A percentile compares a stretch with the other conserved stretches of the same genome.
Conservation (phyloP, 371 early-diverging fungal species). For the Syncephalis fuscata region DNA sequence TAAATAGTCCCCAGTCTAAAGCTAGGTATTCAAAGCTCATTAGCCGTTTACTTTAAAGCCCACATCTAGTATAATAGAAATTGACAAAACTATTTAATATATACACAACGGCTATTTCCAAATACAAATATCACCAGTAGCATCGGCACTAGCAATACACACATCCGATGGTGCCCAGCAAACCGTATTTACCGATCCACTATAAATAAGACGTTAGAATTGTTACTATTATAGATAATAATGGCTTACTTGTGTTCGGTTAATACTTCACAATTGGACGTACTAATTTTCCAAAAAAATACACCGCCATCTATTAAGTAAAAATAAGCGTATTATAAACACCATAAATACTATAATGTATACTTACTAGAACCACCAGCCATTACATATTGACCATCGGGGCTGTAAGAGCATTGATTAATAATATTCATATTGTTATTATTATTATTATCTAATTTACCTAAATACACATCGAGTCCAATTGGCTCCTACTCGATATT, state of each 20-base stretch:
- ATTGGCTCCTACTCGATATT: slow-evolving; percentile 65
- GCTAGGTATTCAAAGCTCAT: too few species aligned
- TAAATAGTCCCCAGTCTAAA: too few species aligned
- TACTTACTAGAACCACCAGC: slow-evolving; percentile 52
- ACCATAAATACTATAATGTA: not conserved
- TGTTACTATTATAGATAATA: not conserved
- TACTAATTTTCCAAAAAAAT: slow-evolving; percentile 53
- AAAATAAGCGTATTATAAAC: not conserved
- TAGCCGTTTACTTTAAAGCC: too few species aligned
- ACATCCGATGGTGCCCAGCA: slow-evolving; percentile 42
- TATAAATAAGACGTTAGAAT: not conserved
- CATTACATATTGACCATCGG: slow-evolving; percentile 69
- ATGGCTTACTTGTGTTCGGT: slow-evolving; percentile 30
- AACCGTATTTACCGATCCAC: slow-evolving; percentile 21
- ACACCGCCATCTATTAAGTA: slow-evolving; percentile 38
- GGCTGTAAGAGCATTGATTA: slow-evolving; percentile 24
- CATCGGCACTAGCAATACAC: slow-evolving; percentile 53
- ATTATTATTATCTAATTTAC: slow-evolving; percentile 14
- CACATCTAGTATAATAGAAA: not conserved
- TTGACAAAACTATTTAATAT: not conserved
- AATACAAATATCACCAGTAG: slow-evolving; percentile 40
- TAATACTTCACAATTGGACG: slow-evolving; percentile 23
- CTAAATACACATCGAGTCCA: slow-evolving; percentile 78
- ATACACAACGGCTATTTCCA: slow-evolving; percentile 15
- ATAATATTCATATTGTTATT: not conserved